Conservation (phyloP, 805 yeast species). For the Kluyveromyces aestuarii region DNA sequence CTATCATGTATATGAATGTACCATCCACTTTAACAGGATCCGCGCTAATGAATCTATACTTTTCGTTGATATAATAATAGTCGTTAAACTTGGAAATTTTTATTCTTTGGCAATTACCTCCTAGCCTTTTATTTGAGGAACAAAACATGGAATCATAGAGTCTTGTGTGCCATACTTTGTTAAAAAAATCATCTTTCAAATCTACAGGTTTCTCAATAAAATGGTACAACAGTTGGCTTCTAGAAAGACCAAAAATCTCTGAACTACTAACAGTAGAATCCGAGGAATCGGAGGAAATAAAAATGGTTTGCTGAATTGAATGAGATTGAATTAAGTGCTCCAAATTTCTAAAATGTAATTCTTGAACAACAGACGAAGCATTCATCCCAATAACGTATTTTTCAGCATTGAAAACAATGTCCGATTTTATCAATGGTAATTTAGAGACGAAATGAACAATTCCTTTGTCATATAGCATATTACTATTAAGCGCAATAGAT, state of each 20-base stretch:
- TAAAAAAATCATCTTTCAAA: slow-evolving; percentile 12
- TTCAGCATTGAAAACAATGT: slow-evolving; percentile 39
- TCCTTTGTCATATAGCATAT: slow-evolving; percentile 39
- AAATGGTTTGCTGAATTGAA: slow-evolving; percentile 46
- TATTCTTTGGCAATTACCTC: slow-evolving; percentile 56
- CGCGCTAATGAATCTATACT: slow-evolving; percentile 33
- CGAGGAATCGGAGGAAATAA: slow-evolving; percentile 36
- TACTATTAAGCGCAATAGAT: slow-evolving; percentile 23
- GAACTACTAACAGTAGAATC: slow-evolving; percentile 12
- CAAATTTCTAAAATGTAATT: slow-evolving; percentile 52
- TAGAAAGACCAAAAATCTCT: slow-evolving; percentile 27
- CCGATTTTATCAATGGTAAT: slow-evolving; percentile 16
- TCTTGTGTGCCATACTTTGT: slow-evolving; percentile 8
- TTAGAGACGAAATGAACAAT: slow-evolving; percentile 40
- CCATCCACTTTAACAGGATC: slow-evolving; percentile 46
- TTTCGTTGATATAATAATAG: slow-evolving; percentile 46
- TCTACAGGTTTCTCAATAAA: slow-evolving; percentile 30
- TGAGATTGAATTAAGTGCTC: slow-evolving; percentile 47
- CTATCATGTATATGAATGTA: slow-evolving; percentile 56
- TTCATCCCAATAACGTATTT: slow-evolving; percentile 52
- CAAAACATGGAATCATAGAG: slow-evolving; percentile 49
- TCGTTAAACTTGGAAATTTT: slow-evolving; percentile 32
- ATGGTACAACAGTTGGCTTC: slow-evolving; percentile 48
- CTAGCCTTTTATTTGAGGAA: slow-evolving; percentile 39
- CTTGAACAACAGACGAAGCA: slow-evolving; percentile 58